These are phyloP conservation scores for Lentinula novae-zelandiae DNA, from an alignment of 1,284 basidiomycete genomes.

Conservation along the genomic window DNA sequence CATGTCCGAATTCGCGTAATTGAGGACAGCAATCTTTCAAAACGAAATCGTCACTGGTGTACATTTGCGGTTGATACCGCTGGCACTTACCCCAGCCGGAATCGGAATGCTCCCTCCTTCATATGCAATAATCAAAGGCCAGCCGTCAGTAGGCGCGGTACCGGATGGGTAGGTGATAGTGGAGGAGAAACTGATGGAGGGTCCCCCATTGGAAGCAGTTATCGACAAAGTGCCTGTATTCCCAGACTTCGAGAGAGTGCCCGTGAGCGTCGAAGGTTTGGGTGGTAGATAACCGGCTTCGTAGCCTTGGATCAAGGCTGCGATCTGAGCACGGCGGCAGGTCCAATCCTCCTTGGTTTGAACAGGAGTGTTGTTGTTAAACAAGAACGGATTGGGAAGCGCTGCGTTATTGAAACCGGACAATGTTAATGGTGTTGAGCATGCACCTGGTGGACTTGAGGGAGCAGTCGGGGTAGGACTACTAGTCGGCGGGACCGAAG, in stretches of 20 bases:
- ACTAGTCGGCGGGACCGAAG: background rate
- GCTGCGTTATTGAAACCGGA: conserved; percentile 2
- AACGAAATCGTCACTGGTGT: background rate
- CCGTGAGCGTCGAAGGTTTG: conserved; percentile 36
- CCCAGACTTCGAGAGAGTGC: conserved; percentile 32
- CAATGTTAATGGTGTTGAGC: background rate
- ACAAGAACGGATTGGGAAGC: conserved; percentile 13
- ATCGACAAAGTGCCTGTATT: conserved; percentile 36
- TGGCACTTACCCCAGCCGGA: conserved; percentile 34
- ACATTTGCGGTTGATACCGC: background rate
- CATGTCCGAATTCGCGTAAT: conserved; percentile 47
- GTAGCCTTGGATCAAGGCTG: conserved; percentile 41
- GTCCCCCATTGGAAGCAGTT: conserved; percentile 36
- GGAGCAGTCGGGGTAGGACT: background rate
- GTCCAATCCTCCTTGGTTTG: conserved; percentile 41
- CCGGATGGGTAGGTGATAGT: conserved; percentile 40
- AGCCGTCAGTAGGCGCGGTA: conserved; percentile 31
- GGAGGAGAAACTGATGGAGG: conserved; percentile 41
- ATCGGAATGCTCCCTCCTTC: conserved; percentile 47
- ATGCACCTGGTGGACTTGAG: background rate
- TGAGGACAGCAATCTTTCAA: conserved; percentile 32
- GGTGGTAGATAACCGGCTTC: conserved; percentile 45
- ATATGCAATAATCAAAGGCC: conserved; percentile 48
- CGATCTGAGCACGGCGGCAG: conserved; percentile 46
- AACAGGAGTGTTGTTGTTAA: conserved; percentile 23